These are phyloP conservation scores for Macrophomina phaseolina DNA, from an alignment of 2,329 filamentous ascomycete genomes.

Conservation along the genomic window DNA sequence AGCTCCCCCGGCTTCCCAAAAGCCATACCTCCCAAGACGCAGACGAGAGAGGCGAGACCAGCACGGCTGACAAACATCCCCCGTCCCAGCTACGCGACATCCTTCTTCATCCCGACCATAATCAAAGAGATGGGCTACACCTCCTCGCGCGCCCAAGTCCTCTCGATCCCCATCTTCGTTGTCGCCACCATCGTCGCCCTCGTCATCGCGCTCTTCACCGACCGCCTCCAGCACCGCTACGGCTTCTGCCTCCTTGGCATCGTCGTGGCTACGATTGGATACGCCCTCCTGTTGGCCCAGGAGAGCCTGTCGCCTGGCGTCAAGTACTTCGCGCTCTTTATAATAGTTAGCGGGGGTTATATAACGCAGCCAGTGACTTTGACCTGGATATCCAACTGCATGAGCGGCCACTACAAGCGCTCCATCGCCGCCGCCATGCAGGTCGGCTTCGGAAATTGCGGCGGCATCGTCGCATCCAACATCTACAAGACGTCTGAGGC, in stretches of 20 bases:
- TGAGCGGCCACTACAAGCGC: conserved; percentile 45
- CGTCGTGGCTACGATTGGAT: conserved; percentile 44
- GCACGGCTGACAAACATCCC: conserved; percentile 15
- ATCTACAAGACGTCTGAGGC: conserved; percentile 45
- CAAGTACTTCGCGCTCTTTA: conserved; percentile 62
- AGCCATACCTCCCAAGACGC: not conserved
- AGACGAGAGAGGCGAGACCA: not conserved
- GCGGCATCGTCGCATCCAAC: conserved; percentile 41
- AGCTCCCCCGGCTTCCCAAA: no score
- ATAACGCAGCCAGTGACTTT: conserved; percentile 61
- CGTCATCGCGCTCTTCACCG: conserved; percentile 34
- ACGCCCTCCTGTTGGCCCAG: conserved; percentile 50
- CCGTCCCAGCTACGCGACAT: conserved; percentile 49
- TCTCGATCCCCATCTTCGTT: conserved; percentile 37
- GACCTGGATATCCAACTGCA: conserved; percentile 64
- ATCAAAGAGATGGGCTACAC: conserved; percentile 39
- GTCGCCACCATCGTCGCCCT: conserved; percentile 36
- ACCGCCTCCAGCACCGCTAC: conserved; percentile 37
- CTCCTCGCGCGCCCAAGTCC: conserved; percentile 39
- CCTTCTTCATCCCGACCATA: conserved; percentile 35
- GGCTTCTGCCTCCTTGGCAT: conserved; percentile 37
- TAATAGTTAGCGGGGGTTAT: conserved; percentile 61
- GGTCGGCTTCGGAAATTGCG: conserved; percentile 38
- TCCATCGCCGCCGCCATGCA: conserved; percentile 41
- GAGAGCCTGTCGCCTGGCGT: conserved; percentile 53